Percentiles rank a stretch among this genome's conserved stretches.
Evolutionary conservation across 192 early-diverging fungal genomes (phyloP).

Genomic region (Backusella parvicylindrica): DNA sequence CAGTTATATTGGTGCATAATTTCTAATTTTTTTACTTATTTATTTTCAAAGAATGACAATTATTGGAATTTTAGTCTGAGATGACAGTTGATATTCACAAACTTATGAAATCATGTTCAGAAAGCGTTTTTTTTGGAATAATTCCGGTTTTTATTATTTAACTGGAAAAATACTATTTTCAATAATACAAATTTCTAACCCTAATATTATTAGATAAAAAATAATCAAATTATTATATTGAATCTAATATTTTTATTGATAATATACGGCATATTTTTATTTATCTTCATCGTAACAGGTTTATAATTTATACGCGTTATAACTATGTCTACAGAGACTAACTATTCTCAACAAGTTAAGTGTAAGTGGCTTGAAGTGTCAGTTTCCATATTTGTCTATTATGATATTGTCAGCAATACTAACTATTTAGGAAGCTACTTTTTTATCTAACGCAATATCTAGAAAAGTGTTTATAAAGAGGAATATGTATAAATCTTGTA

Average conservation of each 20-base stretch:
- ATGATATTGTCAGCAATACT: not conserved
- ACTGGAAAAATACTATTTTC: not conserved
- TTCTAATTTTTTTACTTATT: not conserved
- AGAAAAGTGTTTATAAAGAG: not conserved
- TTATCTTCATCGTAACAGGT: not conserved
- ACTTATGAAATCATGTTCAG: not conserved
- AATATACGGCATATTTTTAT: not conserved
- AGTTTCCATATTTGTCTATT: not conserved
- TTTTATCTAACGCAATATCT: not conserved
- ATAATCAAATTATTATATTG: not conserved
- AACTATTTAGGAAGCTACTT: not conserved
- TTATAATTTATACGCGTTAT: not conserved
- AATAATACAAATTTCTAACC: no score
- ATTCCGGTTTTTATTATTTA: not conserved
- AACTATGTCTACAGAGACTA: not conserved
- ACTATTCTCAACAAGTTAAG: not conserved
- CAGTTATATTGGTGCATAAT: not conserved
- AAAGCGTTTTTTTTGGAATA: not conserved
- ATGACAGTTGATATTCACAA: not conserved
- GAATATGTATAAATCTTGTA: no score
- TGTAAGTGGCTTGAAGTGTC: not conserved
- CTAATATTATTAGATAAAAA: not conserved
- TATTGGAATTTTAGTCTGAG: not conserved
- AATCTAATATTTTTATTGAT: not conserved
- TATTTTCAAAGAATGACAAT: not conserved